A percentile compares a stretch with the other conserved stretches of the same genome.
phyloP scores from a whole-genome alignment of 495 filamentous ascomycete genomes.

The Pseudomonodictys pantanalensis region DNA sequence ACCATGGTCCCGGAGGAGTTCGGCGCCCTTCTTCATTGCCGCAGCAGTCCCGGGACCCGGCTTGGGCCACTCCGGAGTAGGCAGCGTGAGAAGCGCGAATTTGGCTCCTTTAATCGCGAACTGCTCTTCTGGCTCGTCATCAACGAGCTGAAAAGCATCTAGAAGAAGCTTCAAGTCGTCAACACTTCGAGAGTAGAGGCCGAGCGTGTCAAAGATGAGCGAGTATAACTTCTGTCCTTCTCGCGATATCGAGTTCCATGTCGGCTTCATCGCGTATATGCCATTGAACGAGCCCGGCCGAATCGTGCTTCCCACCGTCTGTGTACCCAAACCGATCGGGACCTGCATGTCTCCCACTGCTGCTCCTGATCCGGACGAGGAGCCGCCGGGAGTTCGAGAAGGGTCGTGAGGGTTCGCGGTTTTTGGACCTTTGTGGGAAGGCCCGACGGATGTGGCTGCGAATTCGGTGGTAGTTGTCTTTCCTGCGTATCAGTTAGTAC shows the following conservation, averaged over 20 bases:
- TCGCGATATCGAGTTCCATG: slow-evolving; percentile 53
- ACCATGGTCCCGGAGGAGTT: slow-evolving; percentile 44
- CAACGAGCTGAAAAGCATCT: slow-evolving; percentile 48
- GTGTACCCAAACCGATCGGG: slow-evolving; percentile 49
- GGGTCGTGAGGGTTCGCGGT: slow-evolving; percentile 51
- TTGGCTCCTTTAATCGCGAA: slow-evolving; percentile 45
- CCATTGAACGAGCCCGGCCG: slow-evolving; percentile 56
- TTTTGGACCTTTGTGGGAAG: slow-evolving; percentile 22
- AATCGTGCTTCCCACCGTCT: slow-evolving; percentile 49
- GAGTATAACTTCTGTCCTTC: slow-evolving; percentile 52
- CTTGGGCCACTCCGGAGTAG: slow-evolving; percentile 48
- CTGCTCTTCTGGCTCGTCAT: slow-evolving; percentile 41
- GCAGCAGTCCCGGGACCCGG: slow-evolving; percentile 47
- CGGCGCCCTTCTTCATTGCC: slow-evolving; percentile 45
- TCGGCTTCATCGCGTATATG: slow-evolving; percentile 57
- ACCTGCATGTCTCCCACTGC: slow-evolving; percentile 52
- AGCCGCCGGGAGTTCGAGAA: slow-evolving; percentile 52
- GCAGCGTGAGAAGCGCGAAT: slow-evolving; percentile 51
- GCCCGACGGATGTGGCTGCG: slow-evolving; percentile 42
- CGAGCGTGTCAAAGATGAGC: slow-evolving; percentile 52
- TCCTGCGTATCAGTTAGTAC: not conserved
- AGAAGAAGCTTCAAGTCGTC: slow-evolving; percentile 52
- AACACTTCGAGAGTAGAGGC: slow-evolving; percentile 49
- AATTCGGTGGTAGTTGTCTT: slow-evolving; percentile 55
- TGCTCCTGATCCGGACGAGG: slow-evolving; percentile 53